A percentile compares a stretch with the other conserved stretches of the same genome.
Evolutionary conservation across 2,329 filamentous ascomycete genomes (phyloP).

Genomic region (Fusarium subtropicale): DNA sequence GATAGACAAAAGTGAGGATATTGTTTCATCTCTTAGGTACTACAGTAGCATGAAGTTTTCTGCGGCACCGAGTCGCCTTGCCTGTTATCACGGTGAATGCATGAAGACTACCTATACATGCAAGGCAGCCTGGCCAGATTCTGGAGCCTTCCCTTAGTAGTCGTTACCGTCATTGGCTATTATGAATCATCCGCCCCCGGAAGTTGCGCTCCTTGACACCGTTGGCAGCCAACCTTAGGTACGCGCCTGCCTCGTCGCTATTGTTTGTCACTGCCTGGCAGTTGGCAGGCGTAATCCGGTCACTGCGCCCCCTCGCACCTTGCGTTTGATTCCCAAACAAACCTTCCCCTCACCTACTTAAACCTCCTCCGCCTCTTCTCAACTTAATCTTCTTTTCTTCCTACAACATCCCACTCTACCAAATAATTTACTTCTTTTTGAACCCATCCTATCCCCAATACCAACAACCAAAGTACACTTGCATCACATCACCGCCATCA

Average conservation of each 20-base stretch:
- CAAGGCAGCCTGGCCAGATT: constrained; percentile 45
- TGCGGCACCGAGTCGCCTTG: not conserved
- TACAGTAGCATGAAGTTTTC: not conserved
- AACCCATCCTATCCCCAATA: constrained; percentile 27
- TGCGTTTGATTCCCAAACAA: constrained; percentile 44
- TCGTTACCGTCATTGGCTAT: constrained; percentile 46
- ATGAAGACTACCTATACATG: not conserved
- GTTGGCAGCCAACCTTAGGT: not conserved
- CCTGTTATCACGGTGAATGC: not conserved
- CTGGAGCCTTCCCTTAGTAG: constrained; percentile 54
- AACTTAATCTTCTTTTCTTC: constrained; percentile 26
- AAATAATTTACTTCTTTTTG: constrained; percentile 16
- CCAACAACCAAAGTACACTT: constrained; percentile 42
- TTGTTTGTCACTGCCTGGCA: constrained; percentile 38
- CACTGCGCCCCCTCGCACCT: constrained; percentile 46
- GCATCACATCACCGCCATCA: constrained; percentile 61
- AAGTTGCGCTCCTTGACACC: constrained; percentile 37
- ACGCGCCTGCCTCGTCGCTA: constrained; percentile 27
- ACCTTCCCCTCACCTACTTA: constrained; percentile 48
- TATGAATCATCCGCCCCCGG: constrained; percentile 53
- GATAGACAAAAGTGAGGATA: not conserved
- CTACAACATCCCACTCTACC: constrained; percentile 27
- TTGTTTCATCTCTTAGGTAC: not conserved
- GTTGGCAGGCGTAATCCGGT: constrained; percentile 44
- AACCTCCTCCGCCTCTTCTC: constrained; percentile 45